These are phyloP conservation scores for Lenwebbia sp. DNA, from an alignment of 345 rosid genomes.

Conservation along the genomic window DNA sequence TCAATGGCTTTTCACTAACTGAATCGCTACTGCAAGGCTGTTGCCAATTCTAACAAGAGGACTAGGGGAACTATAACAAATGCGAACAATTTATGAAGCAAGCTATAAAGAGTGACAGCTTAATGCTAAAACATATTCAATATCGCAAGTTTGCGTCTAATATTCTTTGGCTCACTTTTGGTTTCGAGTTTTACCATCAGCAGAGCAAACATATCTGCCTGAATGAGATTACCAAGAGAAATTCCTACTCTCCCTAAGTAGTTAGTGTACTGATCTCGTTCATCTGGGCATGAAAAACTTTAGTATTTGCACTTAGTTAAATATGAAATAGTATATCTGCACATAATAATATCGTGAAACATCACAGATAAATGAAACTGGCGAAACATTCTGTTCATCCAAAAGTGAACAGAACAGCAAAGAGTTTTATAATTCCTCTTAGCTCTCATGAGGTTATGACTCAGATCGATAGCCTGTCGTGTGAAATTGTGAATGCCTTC, in stretches of 20 bases:
- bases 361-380: background rate
- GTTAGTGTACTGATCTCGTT: background rate
- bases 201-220: background rate
- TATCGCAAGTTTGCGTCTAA: background rate
- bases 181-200: background rate
- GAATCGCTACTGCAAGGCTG: background rate
- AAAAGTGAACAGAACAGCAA: background rate
- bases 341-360: background rate
- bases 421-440: background rate
- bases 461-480: background rate
- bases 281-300: background rate
- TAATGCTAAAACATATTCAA: background rate
- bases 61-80: background rate
- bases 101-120: background rate
- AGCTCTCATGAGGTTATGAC: background rate
- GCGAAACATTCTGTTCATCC: background rate
- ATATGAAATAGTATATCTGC: background rate
- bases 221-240: background rate
- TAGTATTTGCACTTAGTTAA: accelerated
- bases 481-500: background rate
- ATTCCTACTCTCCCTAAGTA: background rate
- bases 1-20: background rate
- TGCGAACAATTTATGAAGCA: background rate
- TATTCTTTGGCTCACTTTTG: background rate
- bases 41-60: background rate